Percentiles rank a stretch among this genome's conserved stretches.
phyloP scores from a whole-genome alignment of 352 stramenopile genomes.

The Pythium biforme region DNA sequence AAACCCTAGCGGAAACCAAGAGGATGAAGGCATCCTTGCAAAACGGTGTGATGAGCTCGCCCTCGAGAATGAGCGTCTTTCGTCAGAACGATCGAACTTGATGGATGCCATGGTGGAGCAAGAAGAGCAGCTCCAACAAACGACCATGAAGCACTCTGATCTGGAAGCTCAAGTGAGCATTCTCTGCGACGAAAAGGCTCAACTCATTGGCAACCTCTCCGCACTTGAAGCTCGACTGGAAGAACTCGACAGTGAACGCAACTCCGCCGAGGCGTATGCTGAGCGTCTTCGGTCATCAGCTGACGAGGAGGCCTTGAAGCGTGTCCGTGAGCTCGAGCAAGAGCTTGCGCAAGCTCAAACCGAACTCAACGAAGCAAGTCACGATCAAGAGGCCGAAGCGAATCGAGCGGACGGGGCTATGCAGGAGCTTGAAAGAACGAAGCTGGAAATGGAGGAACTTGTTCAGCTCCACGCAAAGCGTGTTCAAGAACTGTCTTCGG shows the following conservation, averaged over 20 bases:
- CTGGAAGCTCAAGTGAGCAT: constrained; percentile 29
- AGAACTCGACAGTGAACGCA: constrained; percentile 14
- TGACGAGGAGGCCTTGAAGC: background rate
- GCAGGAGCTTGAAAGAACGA: constrained; percentile 1
- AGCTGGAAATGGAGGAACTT: constrained; percentile 8
- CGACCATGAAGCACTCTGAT: constrained; percentile 20
- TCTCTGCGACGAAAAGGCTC: constrained; percentile 37
- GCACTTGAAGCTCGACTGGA: constrained; percentile 30
- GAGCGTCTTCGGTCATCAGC: background rate
- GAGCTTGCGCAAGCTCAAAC: constrained; percentile 15
- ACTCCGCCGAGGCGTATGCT: constrained; percentile 9
- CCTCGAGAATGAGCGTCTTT: constrained; percentile 23
- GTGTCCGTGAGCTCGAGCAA: constrained; percentile 7
- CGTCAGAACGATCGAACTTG: constrained; percentile 23
- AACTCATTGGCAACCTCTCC: background rate
- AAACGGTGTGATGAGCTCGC: constrained; percentile 14
- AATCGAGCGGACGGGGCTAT: constrained; percentile 20
- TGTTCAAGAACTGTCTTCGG: constrained; percentile 1
- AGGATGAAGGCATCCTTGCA: background rate
- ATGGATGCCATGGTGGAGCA: constrained; percentile 34
- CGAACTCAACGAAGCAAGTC: constrained; percentile 13
- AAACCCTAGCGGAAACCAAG: background rate
- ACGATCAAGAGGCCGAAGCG: constrained; percentile 24
- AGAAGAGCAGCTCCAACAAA: constrained; percentile 38
- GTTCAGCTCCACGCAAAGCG: constrained; percentile 1